phyloP scores from a whole-genome alignment of 345 rosid genomes.

The Salix brachista region DNA sequence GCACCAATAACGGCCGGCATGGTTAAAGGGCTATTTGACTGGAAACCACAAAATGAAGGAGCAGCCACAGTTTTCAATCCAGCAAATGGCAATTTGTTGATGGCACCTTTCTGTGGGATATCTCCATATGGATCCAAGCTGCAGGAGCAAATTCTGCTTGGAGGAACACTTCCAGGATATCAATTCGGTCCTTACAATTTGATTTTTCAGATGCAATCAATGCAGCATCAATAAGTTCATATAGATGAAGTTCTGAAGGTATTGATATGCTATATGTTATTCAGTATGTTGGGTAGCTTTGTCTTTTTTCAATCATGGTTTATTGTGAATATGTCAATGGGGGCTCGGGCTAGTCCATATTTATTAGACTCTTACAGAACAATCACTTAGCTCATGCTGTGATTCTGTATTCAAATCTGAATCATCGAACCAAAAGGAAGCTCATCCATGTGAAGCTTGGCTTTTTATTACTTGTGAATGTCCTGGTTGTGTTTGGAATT shows the following conservation, averaged over 20 bases:
- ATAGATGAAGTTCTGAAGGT: slow-evolving; percentile 16
- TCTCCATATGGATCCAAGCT: slow-evolving; percentile 52
- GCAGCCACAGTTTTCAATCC: slow-evolving; percentile 35
- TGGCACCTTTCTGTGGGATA: slow-evolving; percentile 44
- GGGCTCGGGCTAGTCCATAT: slow-evolving; percentile 23
- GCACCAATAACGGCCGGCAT: slow-evolving; percentile 17
- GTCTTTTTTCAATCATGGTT: slow-evolving; percentile 12
- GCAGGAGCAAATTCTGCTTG: slow-evolving; percentile 58
- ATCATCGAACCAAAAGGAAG: slow-evolving; percentile 29
- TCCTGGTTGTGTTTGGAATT: slow-evolving; percentile 17
- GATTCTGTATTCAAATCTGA: slow-evolving; percentile 30
- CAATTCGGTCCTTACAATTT: slow-evolving; percentile 46
- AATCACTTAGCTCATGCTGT: slow-evolving; percentile 24
- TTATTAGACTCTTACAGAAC: slow-evolving; percentile 22
- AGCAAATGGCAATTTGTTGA: slow-evolving; percentile 29
- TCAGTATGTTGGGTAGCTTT: slow-evolving; percentile 15
- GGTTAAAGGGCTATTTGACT: slow-evolving; percentile 28
- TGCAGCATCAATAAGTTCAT: slow-evolving; percentile 36
- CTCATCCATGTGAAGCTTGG: slow-evolving; percentile 25
- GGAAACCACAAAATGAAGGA: slow-evolving; percentile 38
- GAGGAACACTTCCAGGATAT: slow-evolving; percentile 43
- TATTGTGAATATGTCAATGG: slow-evolving; percentile 36
- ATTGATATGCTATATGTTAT: slow-evolving; percentile 10
- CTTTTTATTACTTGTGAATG: slow-evolving; percentile 7
- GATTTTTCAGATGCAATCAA: slow-evolving; percentile 41